Percentiles rank a stretch among this genome's conserved stretches.
phyloP scores from a whole-genome alignment of 140 eudicot genomes.

The Flaveria floridana region DNA sequence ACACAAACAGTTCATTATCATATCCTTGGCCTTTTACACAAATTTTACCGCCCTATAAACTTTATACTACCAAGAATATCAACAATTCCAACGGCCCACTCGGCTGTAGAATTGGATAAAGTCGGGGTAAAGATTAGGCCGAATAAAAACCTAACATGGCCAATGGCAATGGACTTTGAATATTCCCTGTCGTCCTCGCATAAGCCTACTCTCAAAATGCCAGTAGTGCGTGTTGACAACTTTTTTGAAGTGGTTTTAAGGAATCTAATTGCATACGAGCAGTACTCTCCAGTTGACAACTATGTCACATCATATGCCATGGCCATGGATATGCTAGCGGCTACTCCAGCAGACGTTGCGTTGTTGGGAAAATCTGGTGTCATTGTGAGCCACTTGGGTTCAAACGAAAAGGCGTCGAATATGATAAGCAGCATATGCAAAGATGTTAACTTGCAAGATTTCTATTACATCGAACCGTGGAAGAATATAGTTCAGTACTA shows the following conservation, averaged over 20 bases:
- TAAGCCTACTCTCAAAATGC: conserved; percentile 25
- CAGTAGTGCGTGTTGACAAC: conserved; percentile 4
- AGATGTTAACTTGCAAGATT: conserved; percentile 13
- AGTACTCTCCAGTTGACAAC: conserved; percentile 1
- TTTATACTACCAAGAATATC: background rate
- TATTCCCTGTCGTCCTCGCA: conserved; percentile 9
- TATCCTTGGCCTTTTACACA: conserved; percentile 36
- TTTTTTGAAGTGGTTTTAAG: conserved; percentile 28
- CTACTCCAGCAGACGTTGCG: conserved; percentile 28
- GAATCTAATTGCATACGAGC: conserved; percentile 35
- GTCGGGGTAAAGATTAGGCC: conserved; percentile 33
- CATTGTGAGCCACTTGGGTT: conserved; percentile 19
- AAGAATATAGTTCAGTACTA: conserved; percentile 15
- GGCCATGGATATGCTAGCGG: conserved; percentile 26
- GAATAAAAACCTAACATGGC: background rate
- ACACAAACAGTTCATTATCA: conserved; percentile 20
- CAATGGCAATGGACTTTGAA: conserved; percentile 18
- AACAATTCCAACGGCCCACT: background rate
- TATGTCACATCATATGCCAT: conserved; percentile 33
- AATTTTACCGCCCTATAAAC: conserved; percentile 16
- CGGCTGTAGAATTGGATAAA: conserved; percentile 12
- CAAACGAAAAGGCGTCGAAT: conserved; percentile 25
- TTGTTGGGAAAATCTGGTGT: conserved; percentile 22
- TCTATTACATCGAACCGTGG: conserved; percentile 22
- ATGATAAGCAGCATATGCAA: conserved; percentile 32